A percentile compares a stretch with the other conserved stretches of the same genome.
These are phyloP conservation scores for Crithidia mellificae DNA, from an alignment of 208 protist species.

Conservation along the genomic window DNA sequence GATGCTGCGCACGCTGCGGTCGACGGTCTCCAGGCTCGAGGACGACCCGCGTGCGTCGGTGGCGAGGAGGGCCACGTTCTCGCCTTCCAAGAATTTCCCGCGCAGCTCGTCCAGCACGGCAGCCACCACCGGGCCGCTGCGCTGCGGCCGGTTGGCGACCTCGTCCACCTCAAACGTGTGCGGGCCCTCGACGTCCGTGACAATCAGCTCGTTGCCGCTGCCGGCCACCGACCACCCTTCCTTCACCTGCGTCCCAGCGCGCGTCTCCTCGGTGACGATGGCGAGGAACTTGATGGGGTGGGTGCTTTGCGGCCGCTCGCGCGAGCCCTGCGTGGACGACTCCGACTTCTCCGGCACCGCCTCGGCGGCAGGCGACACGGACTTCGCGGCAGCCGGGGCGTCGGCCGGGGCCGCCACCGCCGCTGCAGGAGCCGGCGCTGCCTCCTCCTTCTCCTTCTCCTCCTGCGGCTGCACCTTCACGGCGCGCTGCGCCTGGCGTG, in stretches of 20 bases:
- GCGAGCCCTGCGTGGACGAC: conserved; percentile 2
- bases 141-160: conserved; percentile 37
- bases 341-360: background rate
- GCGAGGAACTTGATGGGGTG: conserved; percentile 31
- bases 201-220: conserved; percentile 27
- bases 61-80: conserved; percentile 60
- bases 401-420: background rate
- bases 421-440: background rate
- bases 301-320: background rate
- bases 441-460: background rate
- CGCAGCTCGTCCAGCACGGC: conserved; percentile 41
- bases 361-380: conserved; percentile 1
- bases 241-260: conserved; percentile 26
- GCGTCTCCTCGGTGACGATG: conserved; percentile 48
- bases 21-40: conserved; percentile 47
- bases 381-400: background rate
- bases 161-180: conserved; percentile 50
- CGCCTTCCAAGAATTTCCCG: conserved; percentile 43
- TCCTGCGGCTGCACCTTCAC: conserved; percentile 16
- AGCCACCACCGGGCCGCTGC: conserved; percentile 35
- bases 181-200: conserved; percentile 45
- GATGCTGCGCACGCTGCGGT: conserved; percentile 45
- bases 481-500: conserved; percentile 4
- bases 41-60: conserved; percentile 48
- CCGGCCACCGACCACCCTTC: conserved; percentile 45